Evolutionary conservation across 73 alveolate species (phyloP).

Genomic region (Blepharisma japonicum): DNA sequence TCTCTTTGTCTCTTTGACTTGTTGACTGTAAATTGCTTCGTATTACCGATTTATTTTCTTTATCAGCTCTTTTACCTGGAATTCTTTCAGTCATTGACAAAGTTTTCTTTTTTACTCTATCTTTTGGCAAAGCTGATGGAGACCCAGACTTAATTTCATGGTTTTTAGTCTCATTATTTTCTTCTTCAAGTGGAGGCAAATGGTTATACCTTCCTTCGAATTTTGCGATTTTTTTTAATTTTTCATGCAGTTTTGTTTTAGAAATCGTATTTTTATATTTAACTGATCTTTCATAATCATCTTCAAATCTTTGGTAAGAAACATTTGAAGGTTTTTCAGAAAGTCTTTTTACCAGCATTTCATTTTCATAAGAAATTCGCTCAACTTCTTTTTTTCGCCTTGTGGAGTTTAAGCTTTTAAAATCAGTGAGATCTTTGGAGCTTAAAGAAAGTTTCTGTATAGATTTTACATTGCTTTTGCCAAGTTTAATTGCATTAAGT

Average conservation of each 20-base stretch:
- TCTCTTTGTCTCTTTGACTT: too few relatives aligned
- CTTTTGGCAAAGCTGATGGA: too few relatives aligned
- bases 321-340: constrained; percentile 5
- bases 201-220: background rate
- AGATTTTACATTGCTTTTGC: background rate
- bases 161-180: background rate
- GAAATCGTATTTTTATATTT: constrained; percentile 13
- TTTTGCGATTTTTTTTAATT: constrained; percentile 12
- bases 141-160: too few relatives aligned
- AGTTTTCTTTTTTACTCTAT: too few relatives aligned
- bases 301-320: background rate
- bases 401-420: background rate
- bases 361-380: background rate
- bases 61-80: too few relatives aligned
- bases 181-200: constrained; percentile 6
- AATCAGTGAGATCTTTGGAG: background rate
- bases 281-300: background rate
- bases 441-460: too few relatives aligned
- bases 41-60: too few relatives aligned
- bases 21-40: too few relatives aligned
- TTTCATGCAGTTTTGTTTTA: constrained; percentile 9
- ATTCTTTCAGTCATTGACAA: too few relatives aligned
- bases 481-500: background rate
- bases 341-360: background rate
- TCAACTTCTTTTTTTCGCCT: constrained; percentile 7